A percentile compares a stretch with the other conserved stretches of the same genome.
These are phyloP conservation scores for Pilatotrama ljubarskyi DNA, from an alignment of 768 basidiomycete species.

Conservation along the genomic window DNA sequence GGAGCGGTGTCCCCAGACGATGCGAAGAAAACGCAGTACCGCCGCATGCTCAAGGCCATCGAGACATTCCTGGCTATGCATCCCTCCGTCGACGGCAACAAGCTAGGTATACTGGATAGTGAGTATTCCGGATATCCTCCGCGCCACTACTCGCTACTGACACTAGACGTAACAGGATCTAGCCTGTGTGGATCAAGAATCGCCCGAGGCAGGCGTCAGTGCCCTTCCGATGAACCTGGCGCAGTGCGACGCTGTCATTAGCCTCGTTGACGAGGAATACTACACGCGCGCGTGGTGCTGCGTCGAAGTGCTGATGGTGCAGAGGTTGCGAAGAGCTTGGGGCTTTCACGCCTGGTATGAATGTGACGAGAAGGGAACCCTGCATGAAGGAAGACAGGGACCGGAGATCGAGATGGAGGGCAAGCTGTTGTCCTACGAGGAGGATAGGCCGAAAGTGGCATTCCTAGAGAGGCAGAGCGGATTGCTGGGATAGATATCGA, in stretches of 20 bases:
- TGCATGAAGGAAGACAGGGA: background rate
- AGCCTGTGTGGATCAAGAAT: background rate
- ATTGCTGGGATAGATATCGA: background rate
- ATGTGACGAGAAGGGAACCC: background rate
- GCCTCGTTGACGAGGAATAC: background rate
- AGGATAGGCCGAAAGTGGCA: background rate
- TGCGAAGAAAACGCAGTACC: background rate
- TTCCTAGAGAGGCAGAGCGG: background rate
- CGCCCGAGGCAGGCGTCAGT: background rate
- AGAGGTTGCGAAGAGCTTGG: background rate
- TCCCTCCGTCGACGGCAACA: background rate
- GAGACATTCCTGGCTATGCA: background rate
- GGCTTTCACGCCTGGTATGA: background rate
- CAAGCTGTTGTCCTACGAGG: background rate
- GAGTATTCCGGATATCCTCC: background rate
- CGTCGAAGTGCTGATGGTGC: background rate
- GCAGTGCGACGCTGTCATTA: background rate
- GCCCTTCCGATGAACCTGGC: background rate
- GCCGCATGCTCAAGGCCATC: background rate
- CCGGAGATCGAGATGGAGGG: background rate
- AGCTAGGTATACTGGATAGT: background rate
- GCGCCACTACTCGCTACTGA: background rate
- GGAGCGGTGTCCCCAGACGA: background rate
- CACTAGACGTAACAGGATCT: background rate
- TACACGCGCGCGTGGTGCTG: constrained; percentile 1